Evolutionary conservation across 2,329 filamentous ascomycete genomes (phyloP), one percentile per base, ranked within the genome.

Genomic region (Aplosporella prunicola): DNA sequence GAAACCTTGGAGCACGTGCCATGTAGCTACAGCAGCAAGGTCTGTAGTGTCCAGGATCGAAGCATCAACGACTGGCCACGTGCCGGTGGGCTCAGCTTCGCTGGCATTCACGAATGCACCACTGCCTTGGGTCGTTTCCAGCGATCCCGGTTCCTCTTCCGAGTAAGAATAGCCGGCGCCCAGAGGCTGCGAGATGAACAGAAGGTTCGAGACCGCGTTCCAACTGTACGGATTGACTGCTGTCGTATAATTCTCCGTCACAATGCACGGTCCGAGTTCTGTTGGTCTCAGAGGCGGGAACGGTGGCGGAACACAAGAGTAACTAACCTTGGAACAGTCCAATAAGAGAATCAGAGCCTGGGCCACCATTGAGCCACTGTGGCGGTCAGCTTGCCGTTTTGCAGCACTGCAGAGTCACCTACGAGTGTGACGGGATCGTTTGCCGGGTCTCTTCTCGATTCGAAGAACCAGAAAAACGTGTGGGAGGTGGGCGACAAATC

Each of bases 101-200:
- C 63, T 67, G 13, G 59, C 46, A 3, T 52, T 50, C 31, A 68
- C 61, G 14, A 67, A 44, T 9, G 63, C 66, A n/a, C n/a, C n/a
- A n/a, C n/a, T n/a, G n/a, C n/a, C n/a, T n/a, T n/a, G 5, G 64
- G 64, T 4, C 57, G 42, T 25, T 51, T 60, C 38, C n/a, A n/a
- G n/a, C 45, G 22, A 30, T 9, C 40, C 34, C n/a, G 31, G 14
- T 4, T 8, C 28, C 14, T 37, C 43, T 20, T 42, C 44, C 5
- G 32, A 43, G 50, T 75, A 74, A 2, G 67, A 72, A 52, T 74
- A 72, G 2, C 73, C 74, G 18, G 69, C 67, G 22, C 71, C 71
- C n/a, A 73, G 60, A 8, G 75, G 75, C 53, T 79, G 74, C 37
- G 72, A 73, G 35, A 80, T 60, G 55, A 77, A 79, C 8, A 80